Percentiles rank a stretch among this genome's conserved stretches.
Evolutionary conservation across 2,329 filamentous ascomycete genomes (phyloP).

Genomic region (Bisporella sp.): DNA sequence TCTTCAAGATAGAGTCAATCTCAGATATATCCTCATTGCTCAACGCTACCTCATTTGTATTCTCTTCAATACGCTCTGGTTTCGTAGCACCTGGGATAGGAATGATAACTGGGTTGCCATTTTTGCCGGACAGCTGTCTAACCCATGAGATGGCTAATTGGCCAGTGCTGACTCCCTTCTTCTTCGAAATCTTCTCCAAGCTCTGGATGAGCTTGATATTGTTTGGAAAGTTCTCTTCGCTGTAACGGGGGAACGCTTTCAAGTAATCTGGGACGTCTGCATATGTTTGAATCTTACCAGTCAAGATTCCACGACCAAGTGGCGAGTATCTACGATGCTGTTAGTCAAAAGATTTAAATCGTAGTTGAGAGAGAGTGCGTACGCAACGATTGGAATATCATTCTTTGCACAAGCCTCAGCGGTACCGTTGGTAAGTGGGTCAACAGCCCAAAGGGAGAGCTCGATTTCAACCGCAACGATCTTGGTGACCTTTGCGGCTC

Average conservation of each 20-base stretch:
- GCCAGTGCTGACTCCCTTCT: slow-evolving; percentile 51
- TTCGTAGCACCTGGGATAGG: slow-evolving; percentile 61
- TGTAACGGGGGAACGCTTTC: slow-evolving; percentile 56
- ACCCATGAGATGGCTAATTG: slow-evolving; percentile 61
- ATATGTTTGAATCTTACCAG: slow-evolving; percentile 40
- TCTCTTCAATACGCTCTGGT: slow-evolving; percentile 51
- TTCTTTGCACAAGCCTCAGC: slow-evolving; percentile 49
- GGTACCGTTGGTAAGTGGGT: slow-evolving; percentile 32
- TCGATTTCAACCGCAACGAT: slow-evolving; percentile 42
- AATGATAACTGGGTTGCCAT: slow-evolving; percentile 39
- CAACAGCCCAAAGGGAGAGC: slow-evolving; percentile 32
- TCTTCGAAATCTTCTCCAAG: slow-evolving; percentile 49
- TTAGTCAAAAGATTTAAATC: slow-evolving; percentile 8
- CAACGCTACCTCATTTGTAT: slow-evolving; percentile 43
- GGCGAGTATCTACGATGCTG: slow-evolving; percentile 50
- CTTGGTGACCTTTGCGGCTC: slow-evolving; percentile 30
- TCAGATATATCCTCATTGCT: slow-evolving; percentile 42
- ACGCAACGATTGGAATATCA: slow-evolving; percentile 60
- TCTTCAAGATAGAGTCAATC: slow-evolving; percentile 42
- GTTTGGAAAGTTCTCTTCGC: slow-evolving; percentile 52
- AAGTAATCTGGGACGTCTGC: slow-evolving; percentile 49
- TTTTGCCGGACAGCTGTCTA: slow-evolving; percentile 19
- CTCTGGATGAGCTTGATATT: slow-evolving; percentile 56
- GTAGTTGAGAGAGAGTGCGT: slow-evolving; percentile 7
- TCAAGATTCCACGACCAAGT: slow-evolving; percentile 54